Base-by-base conservation (phyloP, 257 asterid genomes). In the Nicotiana benthamiana region DNA sequence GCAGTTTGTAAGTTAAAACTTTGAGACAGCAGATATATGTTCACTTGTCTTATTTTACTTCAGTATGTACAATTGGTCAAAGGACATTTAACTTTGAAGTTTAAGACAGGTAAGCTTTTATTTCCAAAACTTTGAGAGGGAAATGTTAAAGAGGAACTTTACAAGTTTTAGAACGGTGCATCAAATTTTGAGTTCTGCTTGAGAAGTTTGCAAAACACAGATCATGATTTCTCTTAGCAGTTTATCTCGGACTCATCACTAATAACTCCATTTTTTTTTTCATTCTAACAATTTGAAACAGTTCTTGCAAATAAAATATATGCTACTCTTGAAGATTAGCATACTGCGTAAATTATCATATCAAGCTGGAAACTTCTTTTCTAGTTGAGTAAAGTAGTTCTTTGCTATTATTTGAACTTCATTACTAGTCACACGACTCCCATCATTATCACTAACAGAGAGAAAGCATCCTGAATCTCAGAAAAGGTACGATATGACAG, bases 1-100 rank as follows among this genome's bases (percentile, higher is more conserved):
- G 99, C 98, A 57, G 92, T 93, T 83, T 93, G 99, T 95, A 84
- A 91, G 99, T 87, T 57, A 32, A 60, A 64, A 57, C 79, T 48
- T 51, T 48, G 36, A 16, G 34, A 74, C 43, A 48, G 43, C 61
- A 48, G 43, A 72, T 46, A 72, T 22, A 13, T 43, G 32, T 24
- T 24, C 12, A 40, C 75, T 65, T 65, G 16, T 8, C 60, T 24
- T 24, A 46, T 74, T 74, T 15, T 74, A 7, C 24, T 48, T 64
- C 22, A 16, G 74, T 22, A 30, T 16, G 61, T 74, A 53, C 22
- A 48, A 27, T 70, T 48, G 40, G 78, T 74, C 40, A 48, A 72
- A 22, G 15, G 36, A 15, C 60, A 62, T 62, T 5, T 26, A 62
- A 62, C n/a, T 62, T 40, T 62, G 68, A 62, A 62, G 68, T 62